phyloP scores from a whole-genome alignment of 495 filamentous ascomycete genomes.

The Tuber indicum region DNA sequence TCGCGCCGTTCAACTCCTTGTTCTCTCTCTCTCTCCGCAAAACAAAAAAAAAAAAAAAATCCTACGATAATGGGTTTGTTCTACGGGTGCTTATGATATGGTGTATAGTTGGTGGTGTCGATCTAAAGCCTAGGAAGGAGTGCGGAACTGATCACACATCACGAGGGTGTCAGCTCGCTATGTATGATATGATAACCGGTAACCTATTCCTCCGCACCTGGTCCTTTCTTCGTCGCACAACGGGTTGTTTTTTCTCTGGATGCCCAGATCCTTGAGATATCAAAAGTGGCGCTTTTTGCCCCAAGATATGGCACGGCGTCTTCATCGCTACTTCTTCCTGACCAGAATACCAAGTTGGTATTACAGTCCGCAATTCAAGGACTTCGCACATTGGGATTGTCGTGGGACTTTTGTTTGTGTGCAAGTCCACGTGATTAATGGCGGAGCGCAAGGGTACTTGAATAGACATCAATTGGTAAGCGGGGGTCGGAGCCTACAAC shows the following conservation, averaged over 20 bases:
- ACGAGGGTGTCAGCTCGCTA: background rate
- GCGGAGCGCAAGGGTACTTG: background rate
- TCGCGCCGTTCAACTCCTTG: background rate
- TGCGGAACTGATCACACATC: background rate
- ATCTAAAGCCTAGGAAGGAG: background rate
- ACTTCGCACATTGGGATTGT: background rate
- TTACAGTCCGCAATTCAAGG: background rate
- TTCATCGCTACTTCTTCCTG: background rate
- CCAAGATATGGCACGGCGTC: background rate
- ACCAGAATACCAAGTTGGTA: background rate
- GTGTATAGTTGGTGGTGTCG: background rate
- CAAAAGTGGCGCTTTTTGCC: background rate
- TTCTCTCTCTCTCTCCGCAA: background rate
- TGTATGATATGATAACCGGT: too few relatives aligned
- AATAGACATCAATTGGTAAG: background rate
- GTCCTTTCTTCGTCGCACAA: background rate
- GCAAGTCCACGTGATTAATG: background rate
- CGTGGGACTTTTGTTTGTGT: background rate
- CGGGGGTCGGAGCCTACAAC: background rate
- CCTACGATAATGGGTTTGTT: background rate
- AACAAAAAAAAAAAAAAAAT: background rate
- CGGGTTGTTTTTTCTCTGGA: background rate
- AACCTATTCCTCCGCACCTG: background rate
- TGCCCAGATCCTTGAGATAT: background rate
- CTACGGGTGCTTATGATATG: background rate